A percentile compares a stretch with the other conserved stretches of the same genome.
These are phyloP conservation scores for Quillaja saponaria DNA, from an alignment of 306 rosid species.

Conservation along the genomic window DNA sequence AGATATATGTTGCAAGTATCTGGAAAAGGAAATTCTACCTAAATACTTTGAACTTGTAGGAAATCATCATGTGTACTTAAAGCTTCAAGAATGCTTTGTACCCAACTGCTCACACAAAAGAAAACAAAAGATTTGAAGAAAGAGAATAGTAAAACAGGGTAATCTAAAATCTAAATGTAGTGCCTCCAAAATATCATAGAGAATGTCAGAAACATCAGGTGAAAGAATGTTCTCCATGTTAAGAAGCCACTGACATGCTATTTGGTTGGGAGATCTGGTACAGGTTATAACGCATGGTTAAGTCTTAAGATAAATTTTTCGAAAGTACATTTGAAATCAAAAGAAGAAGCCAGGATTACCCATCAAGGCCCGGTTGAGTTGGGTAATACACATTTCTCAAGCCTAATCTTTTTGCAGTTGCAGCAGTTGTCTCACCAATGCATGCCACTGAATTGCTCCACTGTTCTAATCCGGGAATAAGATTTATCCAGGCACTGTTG, in stretches of 20 bases:
- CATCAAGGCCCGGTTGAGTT: slow-evolving; percentile 82
- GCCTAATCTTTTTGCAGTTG: slow-evolving; percentile 71
- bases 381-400: slow-evolving; percentile 78
- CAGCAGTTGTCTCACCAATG: slow-evolving; percentile 96
- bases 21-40: slow-evolving; percentile 35
- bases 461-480: slow-evolving; percentile 50
- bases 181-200: too few species aligned
- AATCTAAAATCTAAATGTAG: too few species aligned
- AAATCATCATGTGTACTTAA: slow-evolving; percentile 42
- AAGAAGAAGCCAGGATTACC: slow-evolving; percentile 50
- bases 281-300: too few species aligned
- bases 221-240: too few species aligned
- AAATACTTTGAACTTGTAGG: slow-evolving; percentile 30
- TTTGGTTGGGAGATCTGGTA: too few species aligned
- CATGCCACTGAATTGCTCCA: slow-evolving; percentile 83
- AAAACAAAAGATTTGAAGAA: not conserved
- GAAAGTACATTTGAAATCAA: slow-evolving; percentile 4
- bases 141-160: too few species aligned
- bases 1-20: not conserved
- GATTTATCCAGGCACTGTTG: slow-evolving; percentile 87
- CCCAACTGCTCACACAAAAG: slow-evolving; percentile 67
- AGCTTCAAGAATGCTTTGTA: slow-evolving; percentile 82
- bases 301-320: slow-evolving; percentile 9
- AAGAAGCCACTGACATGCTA: not conserved
- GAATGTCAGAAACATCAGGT: too few species aligned